A percentile compares a stretch with the other conserved stretches of the same genome.
Evolutionary conservation across 805 yeast genomes (phyloP).

Genomic region (Spathaspora passalidarum): DNA sequence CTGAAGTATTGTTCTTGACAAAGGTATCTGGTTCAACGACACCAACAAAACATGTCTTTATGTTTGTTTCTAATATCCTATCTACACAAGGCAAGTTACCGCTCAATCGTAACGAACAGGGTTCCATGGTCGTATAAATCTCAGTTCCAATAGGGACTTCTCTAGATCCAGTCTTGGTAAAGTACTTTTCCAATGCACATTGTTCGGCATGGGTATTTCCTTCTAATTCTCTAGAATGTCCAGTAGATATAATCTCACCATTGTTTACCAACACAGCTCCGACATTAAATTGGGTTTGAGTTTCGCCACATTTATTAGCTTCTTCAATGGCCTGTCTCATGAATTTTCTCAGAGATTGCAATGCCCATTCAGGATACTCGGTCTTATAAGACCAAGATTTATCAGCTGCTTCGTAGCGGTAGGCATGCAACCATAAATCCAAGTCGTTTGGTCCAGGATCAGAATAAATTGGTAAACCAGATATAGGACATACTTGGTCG

Average conservation of each 20-base stretch:
- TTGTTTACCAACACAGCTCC: constrained; percentile 76
- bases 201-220: constrained; percentile 99
- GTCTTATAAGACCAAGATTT: constrained; percentile 72
- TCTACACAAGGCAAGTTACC: constrained; percentile 90
- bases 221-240: constrained; percentile 84
- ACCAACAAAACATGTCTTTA: constrained; percentile 84
- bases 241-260: constrained; percentile 68
- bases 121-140: constrained; percentile 95
- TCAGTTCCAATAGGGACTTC: constrained; percentile 73
- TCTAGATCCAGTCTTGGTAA: constrained; percentile 26
- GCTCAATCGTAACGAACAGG: constrained; percentile 84
- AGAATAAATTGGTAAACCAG: constrained; percentile 69
- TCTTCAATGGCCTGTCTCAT: constrained; percentile 77
- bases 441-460: constrained; percentile 90
- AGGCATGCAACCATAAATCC: constrained; percentile 90
- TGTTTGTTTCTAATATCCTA: constrained; percentile 57
- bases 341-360: constrained; percentile 50
- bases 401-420: constrained; percentile 61
- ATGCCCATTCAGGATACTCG: constrained; percentile 80
- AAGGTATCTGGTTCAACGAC: constrained; percentile 88
- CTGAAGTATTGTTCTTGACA: constrained; percentile 73
- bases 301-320: constrained; percentile 78
- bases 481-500: constrained; percentile 58
- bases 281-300: constrained; percentile 87
- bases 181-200: constrained; percentile 81